Base-by-base conservation (phyloP, 2,329 filamentous ascomycete species). In the Colletotrichum filicis region DNA sequence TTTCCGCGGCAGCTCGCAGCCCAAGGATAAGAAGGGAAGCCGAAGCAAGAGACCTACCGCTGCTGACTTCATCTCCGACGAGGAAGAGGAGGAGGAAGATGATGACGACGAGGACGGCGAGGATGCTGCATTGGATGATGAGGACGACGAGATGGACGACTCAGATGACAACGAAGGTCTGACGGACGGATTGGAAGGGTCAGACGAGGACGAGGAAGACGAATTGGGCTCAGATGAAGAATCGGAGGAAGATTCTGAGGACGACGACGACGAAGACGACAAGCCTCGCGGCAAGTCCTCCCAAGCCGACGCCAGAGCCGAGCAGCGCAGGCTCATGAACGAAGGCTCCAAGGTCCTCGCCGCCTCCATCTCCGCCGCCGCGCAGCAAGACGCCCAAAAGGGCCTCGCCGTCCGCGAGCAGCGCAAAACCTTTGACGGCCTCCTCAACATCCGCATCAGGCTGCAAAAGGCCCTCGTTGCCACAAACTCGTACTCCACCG, bases 391-490 rank as follows among this genome's bases (percentile, higher is more conserved):
- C 80, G 91, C 93, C 5, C 90, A 92, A 55, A 98, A 98, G 82
- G 97, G 97, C 14, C 85, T 89, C 67, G 96, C 96, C 0, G 94
- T 99, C 49, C 96, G 95, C 78, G 87, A 92, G 70, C 97, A 99
- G 83, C 91, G 95, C 64, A 92, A 92, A 74, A 91, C 92, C 0
- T 99, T 98, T 79, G 96, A 98, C 77, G 91, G 94, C 0, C 89
- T 98, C 1, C 88, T 99, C 37, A 97, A 98, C 83, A 90, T 95
- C 16, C 92, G 97, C 24, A 98, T 99, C 79, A 94, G 96, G 74
- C 85, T 99, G 22, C 97, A 99, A 82, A 98, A 98, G 82, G 95
- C 94, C 1, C 84, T 99, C 16, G 89, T 97, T 19, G 92, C 94
- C 0, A 90, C 92, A 30, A 98, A 98, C 81, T 93, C 95, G 1